phyloP scores from a whole-genome alignment of 176 grass and related monocot genomes.

The Elaeis guineensis region DNA sequence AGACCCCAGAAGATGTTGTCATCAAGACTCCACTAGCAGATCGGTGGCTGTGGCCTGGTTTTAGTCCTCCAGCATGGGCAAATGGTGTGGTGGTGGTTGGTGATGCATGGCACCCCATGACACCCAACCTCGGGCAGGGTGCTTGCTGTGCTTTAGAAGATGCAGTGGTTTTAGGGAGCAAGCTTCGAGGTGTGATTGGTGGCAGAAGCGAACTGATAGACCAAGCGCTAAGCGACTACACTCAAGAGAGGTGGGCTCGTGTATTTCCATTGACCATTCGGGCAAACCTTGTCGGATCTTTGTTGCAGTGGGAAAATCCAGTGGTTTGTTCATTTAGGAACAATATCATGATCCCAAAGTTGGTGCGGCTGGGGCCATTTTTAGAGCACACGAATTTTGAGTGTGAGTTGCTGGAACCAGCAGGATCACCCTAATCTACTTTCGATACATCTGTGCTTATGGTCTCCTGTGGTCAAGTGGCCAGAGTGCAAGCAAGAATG shows the following conservation, averaged over 20 bases:
- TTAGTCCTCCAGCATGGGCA: conserved; percentile 36
- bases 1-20: conserved; percentile 47
- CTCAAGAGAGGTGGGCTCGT: conserved; percentile 55
- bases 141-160: conserved; percentile 90
- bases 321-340: conserved; percentile 56
- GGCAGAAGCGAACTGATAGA: conserved; percentile 6
- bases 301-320: conserved; percentile 88
- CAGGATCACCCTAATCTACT: conserved; percentile 15
- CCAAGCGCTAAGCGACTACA: conserved; percentile 45
- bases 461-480: too few relatives aligned
- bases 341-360: conserved; percentile 57
- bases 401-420: conserved; percentile 47
- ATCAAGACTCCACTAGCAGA: conserved; percentile 77
- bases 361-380: conserved; percentile 66
- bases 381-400: conserved; percentile 91
- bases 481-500: too few relatives aligned
- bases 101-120: conserved; percentile 99
- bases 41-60: conserved; percentile 79
- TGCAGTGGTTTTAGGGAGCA: conserved; percentile 59
- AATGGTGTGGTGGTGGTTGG: conserved; percentile 59
- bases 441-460: background rate
- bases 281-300: conserved; percentile 54
- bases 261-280: conserved; percentile 70
- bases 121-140: conserved; percentile 90
- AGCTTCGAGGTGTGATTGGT: conserved; percentile 20